Percentiles rank a stretch among this genome's conserved stretches.
Conservation (phyloP, 1,139 yeast species). For the Pichia sp. region DNA sequence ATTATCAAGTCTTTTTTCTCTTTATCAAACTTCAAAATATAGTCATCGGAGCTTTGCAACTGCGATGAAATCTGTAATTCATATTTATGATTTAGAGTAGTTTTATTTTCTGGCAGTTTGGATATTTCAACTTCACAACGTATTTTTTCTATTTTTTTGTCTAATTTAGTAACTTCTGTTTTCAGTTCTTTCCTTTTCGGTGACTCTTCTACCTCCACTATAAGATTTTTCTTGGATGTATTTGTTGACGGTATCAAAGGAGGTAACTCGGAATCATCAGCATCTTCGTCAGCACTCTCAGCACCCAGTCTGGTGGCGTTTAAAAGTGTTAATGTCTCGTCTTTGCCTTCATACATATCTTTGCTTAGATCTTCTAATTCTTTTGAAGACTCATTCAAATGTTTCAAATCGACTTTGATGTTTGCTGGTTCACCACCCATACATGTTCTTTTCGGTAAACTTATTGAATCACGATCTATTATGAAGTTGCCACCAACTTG, state of each 20-base stretch:
- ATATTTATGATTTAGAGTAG: slow-evolving; percentile 5
- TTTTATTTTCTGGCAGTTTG: slow-evolving; percentile 5
- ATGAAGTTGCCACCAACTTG: slow-evolving; percentile 40
- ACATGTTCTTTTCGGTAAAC: slow-evolving; percentile 57
- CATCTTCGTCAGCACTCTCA: slow-evolving; percentile 22
- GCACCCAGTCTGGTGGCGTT: slow-evolving; percentile 43
- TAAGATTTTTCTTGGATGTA: slow-evolving; percentile 4
- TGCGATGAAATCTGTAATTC: slow-evolving; percentile 10
- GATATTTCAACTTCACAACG: slow-evolving; percentile 5
- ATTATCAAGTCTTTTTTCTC: slow-evolving; percentile 11
- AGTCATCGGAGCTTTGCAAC: slow-evolving; percentile 1
- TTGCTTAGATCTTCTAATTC: slow-evolving; percentile 29
- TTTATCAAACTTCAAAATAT: slow-evolving; percentile 8
- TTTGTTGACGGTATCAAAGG: slow-evolving; percentile 8
- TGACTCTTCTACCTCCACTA: neutral
- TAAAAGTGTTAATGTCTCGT: slow-evolving; percentile 43
- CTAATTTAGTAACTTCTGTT: too few relatives aligned
- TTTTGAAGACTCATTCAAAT: slow-evolving; percentile 37
- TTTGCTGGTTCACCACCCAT: slow-evolving; percentile 48
- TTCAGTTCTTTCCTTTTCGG: neutral
- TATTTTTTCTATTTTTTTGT: neutral
- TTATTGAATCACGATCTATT: slow-evolving; percentile 39
- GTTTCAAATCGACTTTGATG: slow-evolving; percentile 36
- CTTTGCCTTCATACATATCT: slow-evolving; percentile 28
- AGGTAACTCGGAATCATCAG: slow-evolving; percentile 18